Evolutionary conservation across 345 rosid genomes (phyloP).

Genomic region (Eucalyptus victrix): DNA sequence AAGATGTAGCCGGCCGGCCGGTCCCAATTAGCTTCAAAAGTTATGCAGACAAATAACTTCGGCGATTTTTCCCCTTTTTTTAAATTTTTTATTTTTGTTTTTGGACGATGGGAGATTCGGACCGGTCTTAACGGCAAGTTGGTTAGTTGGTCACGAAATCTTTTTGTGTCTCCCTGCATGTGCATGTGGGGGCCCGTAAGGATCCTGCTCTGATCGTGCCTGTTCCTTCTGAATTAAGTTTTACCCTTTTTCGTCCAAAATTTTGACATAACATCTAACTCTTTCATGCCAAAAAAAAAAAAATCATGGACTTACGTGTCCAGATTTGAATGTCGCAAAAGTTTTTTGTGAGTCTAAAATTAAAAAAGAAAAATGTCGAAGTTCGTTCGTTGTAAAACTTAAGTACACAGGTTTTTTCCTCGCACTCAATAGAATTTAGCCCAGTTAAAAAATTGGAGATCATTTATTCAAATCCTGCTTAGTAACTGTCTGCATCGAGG

Average conservation of each 20-base stretch:
- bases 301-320: neutral
- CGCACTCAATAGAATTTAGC: neutral
- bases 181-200: neutral
- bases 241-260: neutral
- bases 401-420: neutral
- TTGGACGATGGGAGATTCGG: neutral
- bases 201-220: neutral
- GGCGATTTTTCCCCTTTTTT: neutral
- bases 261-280: neutral
- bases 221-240: neutral
- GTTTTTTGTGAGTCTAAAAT: too few relatives aligned
- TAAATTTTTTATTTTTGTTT: neutral
- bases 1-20: neutral
- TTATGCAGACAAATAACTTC: neutral
- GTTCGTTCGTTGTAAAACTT: too few relatives aligned
- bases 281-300: neutral
- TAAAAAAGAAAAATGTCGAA: neutral
- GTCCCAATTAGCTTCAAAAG: neutral
- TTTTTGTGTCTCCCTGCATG: neutral
- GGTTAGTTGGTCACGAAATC: neutral
- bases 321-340: neutral
- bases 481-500: neutral
- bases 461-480: neutral
- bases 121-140: neutral
- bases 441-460: neutral